A percentile compares a stretch with the other conserved stretches of the same genome.
phyloP scores from a whole-genome alignment of 2,329 filamentous ascomycete species.

The Epichloe glyceriae region DNA sequence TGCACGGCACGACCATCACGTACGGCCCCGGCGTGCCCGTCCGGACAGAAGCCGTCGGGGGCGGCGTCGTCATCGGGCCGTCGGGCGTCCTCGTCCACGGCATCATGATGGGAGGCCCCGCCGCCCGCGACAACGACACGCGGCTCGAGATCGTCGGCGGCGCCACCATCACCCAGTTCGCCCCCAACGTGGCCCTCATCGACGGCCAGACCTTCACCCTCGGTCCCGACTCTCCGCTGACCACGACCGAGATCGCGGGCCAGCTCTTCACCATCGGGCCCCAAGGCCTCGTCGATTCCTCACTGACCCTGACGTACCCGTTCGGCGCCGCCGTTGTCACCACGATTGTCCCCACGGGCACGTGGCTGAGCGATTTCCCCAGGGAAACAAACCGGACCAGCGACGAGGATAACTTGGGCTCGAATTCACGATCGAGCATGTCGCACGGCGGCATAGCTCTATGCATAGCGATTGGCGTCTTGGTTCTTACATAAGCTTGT shows the following conservation, averaged over 20 bases:
- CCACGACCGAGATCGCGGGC: constrained; percentile 33
- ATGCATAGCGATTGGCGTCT: constrained; percentile 29
- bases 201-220: constrained; percentile 37
- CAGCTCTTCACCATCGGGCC: constrained; percentile 39
- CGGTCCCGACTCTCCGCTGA: constrained; percentile 28
- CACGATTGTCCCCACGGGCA: constrained; percentile 23
- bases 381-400: constrained; percentile 14
- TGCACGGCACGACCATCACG: constrained; percentile 31
- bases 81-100: constrained; percentile 27
- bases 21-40: constrained; percentile 26
- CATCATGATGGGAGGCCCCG: constrained; percentile 29
- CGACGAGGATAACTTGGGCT: constrained; percentile 12
- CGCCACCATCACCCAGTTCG: constrained; percentile 37
- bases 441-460: constrained; percentile 11
- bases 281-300: constrained; percentile 31
- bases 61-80: constrained; percentile 37
- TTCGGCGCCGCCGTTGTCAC: constrained; percentile 31
- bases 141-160: constrained; percentile 37
- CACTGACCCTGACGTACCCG: constrained; percentile 31
- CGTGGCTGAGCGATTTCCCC: constrained; percentile 11
- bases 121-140: constrained; percentile 23
- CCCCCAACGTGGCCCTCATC: constrained; percentile 36
- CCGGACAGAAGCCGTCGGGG: constrained; percentile 30
- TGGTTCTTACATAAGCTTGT: constrained; percentile 17
- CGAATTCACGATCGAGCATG: constrained; percentile 7